phyloP scores from a whole-genome alignment of 768 basidiomycete species.

The Dacryopinax primogenitus region DNA sequence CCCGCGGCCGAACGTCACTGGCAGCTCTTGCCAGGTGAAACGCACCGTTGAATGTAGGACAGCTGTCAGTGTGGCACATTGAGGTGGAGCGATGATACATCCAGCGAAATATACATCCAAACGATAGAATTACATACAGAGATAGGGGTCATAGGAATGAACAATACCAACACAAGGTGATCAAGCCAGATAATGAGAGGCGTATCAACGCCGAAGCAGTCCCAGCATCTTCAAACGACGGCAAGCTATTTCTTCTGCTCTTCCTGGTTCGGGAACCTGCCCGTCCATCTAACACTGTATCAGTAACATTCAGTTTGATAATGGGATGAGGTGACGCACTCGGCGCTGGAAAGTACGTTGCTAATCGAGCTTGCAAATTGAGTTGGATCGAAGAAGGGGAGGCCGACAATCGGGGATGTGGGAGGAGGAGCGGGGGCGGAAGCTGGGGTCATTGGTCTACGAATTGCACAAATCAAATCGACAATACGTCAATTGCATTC shows the following conservation, averaged over 20 bases:
- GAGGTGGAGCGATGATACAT: too few species aligned
- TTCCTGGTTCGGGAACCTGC: conserved; percentile 4
- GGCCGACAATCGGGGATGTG: not conserved
- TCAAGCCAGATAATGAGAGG: not conserved
- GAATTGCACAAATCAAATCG: not conserved
- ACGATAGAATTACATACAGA: not conserved
- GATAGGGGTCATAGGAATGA: not conserved
- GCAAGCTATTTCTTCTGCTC: not conserved
- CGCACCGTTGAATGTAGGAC: too few species aligned
- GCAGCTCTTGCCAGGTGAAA: not conserved
- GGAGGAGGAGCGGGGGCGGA: not conserved
- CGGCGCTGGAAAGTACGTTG: not conserved
- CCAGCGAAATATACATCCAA: not conserved
- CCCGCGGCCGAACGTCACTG: not conserved
- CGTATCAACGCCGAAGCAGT: not conserved
- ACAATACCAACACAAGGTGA: not conserved
- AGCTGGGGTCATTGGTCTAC: not conserved
- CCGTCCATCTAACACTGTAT: not conserved
- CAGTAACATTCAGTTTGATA: not conserved
- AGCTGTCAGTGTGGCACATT: too few species aligned
- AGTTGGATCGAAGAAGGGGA: not conserved
- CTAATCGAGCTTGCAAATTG: not conserved
- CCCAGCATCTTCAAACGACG: not conserved
- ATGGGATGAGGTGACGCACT: not conserved
- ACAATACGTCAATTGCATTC: not conserved